phyloP scores from a whole-genome alignment of 2,329 filamentous ascomycete species.

The Mycosphaerella sp. region DNA sequence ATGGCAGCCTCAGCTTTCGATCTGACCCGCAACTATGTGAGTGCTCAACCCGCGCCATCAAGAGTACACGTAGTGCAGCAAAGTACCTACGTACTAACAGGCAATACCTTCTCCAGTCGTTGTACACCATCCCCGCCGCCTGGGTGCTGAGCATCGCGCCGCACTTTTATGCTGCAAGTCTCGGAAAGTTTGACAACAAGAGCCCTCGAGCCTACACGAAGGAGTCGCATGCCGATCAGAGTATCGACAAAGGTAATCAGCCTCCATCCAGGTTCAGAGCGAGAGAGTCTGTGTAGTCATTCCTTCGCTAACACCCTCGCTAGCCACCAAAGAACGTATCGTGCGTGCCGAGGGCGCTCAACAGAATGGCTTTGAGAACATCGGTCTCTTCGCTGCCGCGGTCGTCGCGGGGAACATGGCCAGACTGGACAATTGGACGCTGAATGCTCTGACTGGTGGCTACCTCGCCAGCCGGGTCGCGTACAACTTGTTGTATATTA shows the following conservation, averaged over 20 bases:
- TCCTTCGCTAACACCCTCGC: neutral
- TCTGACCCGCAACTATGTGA: conserved; percentile 13
- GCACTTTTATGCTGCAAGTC: conserved; percentile 31
- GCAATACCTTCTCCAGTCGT: conserved; percentile 11
- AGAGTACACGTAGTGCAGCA: neutral
- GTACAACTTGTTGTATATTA: conserved; percentile 31
- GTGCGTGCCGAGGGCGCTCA: conserved; percentile 36
- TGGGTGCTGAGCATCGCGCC: conserved; percentile 34
- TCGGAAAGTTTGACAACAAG: conserved; percentile 17
- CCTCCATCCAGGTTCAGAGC: neutral
- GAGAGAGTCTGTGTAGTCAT: neutral
- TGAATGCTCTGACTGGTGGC: conserved; percentile 26
- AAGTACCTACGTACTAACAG: no score
- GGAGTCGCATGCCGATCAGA: conserved; percentile 10
- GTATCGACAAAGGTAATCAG: conserved; percentile 16
- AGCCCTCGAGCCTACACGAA: conserved; percentile 14
- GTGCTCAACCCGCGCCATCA: neutral
- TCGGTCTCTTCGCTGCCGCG: conserved; percentile 37
- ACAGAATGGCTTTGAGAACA: conserved; percentile 37
- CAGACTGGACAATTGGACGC: conserved; percentile 25
- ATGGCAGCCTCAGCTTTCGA: conserved; percentile 13
- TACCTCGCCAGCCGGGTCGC: conserved; percentile 27
- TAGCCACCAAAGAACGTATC: conserved; percentile 33
- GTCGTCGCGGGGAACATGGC: conserved; percentile 37
- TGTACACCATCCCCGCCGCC: conserved; percentile 28